Evolutionary conservation across 345 rosid species (phyloP), one percentile per base, ranked within the genome.

Genomic region (Eucalyptus rudis): DNA sequence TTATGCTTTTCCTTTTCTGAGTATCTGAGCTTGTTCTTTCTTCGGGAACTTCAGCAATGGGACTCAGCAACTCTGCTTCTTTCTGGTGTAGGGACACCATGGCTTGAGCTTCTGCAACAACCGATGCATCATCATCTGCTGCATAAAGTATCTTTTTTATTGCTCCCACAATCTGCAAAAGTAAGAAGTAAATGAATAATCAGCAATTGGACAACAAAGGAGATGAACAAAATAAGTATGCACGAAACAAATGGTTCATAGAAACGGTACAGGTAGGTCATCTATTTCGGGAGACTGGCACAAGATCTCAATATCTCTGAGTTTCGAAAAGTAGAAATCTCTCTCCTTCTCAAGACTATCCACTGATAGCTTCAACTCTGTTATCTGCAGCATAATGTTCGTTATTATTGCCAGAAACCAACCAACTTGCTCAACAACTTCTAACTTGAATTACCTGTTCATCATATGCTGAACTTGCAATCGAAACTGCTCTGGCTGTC

Each of bases 291-390:
- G 95, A 81, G 91, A 94, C 91, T 96, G 98, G 91, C 99, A 96
- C 90, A 98, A 88, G 59, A 97, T 96, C 94, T 97, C 99, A 13
- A 98, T 94, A 86, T 98, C 99, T 91, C 99, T 93, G 84, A 97
- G 92, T 91, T 97, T 98, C 14, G 92, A 95, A 88, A 98, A 97
- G 90, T 98, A 98, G 92, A 96, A 98, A 90, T 98, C 99, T 91
- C 99, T 94, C 92, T 98, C 99, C 92, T 98, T 98, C 91, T 98
- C 99, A 64, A 98, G 96, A 90, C 98, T 96, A 90, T 98, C 99
- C 44, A 98, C 96, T 66, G 95, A 96, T 33, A 98, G 95, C 94
- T 98, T 98, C 95, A 98, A 87, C 91, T 96, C 97, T 19, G 99
- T 98, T 87, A 98, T 96, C 99, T 98, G 96, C 90, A 81, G 66